Percentiles rank a stretch among this genome's conserved stretches.
Evolutionary conservation across 2,329 filamentous ascomycete species (phyloP).

Genomic region (Colletotrichum eremochloae): DNA sequence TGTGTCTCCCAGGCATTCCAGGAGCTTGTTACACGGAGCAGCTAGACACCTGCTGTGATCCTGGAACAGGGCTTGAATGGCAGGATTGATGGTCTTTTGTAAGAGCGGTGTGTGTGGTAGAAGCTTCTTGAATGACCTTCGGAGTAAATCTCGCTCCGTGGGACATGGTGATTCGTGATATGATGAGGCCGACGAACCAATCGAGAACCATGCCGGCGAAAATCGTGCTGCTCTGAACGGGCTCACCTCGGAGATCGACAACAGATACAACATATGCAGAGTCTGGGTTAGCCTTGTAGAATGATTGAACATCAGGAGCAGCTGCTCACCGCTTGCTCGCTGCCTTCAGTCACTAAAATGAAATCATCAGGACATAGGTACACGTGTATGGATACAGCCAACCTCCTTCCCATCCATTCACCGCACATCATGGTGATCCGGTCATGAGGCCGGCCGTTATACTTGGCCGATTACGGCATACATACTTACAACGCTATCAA

Average conservation of each 20-base stretch:
- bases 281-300: not conserved
- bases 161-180: not conserved
- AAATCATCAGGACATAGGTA: not conserved
- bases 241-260: conserved; percentile 34
- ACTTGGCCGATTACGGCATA: not conserved
- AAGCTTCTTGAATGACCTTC: not conserved
- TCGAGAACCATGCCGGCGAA: not conserved
- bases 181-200: not conserved
- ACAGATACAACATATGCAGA: not conserved
- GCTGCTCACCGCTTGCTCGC: conserved; percentile 11
- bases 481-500: no score
- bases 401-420: not conserved
- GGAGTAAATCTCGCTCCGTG: not conserved
- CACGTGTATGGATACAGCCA: not conserved
- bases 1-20: not conserved
- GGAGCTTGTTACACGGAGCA: conserved; percentile 4
- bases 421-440: not conserved
- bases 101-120: not conserved
- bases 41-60: not conserved
- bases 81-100: no score
- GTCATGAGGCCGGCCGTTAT: not conserved
- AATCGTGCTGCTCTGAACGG: conserved; percentile 5
- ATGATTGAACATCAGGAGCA: not conserved
- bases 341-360: not conserved
- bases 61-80: no score